Evolutionary conservation across 2,329 filamentous ascomycete genomes (phyloP), one percentile per base, ranked within the genome.

Genomic region (Leptosphaerulina australis): DNA sequence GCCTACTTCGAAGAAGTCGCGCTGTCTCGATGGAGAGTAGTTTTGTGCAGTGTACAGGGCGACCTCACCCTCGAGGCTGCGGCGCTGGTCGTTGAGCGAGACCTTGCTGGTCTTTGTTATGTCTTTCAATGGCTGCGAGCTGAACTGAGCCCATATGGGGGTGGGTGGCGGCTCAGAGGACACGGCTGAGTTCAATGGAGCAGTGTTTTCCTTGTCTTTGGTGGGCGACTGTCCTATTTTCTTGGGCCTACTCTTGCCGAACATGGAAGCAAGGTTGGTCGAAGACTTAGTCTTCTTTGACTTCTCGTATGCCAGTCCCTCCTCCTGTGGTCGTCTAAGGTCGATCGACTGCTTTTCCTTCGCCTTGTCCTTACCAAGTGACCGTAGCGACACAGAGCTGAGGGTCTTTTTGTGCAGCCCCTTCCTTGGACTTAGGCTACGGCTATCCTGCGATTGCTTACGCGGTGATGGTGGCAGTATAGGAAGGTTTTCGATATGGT

Each of bases 121-220:
- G 33, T 71, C 66, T 24, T 69, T 60, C 44, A 63, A 58, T 20
- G 59, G 56, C 35, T 70, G 66, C 31, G 75, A 74, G 48, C 80
- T 75, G 68, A 93, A 94, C 64, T 94, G 87, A 11, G 88, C 84
- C 79, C 90, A 96, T 47, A 93, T 91, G 18, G 92, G 91, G 2
- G 88, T 85, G 14, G 82, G 79, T 8, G 74, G 59, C 6, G 67
- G 67, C 4, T 62, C 63, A 17, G 74, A 65, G 2, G 43, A 25
- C 2, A 49, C 5, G 39, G 76, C 74, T 30, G 76, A 74, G 10
- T 76, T 68, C 3, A 77, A 78, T 3, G 89, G 90, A 24, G 83
- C 86, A 44, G 81, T 82, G 69, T 96, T 96, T 73, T 96, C 91
- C 74, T 96, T 96, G 70, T 93, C 56, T 44, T 66, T 66, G 29